These are phyloP conservation scores for Oryza glaberrima DNA, from an alignment of 176 grass and related monocot species.

Conservation along the genomic window DNA sequence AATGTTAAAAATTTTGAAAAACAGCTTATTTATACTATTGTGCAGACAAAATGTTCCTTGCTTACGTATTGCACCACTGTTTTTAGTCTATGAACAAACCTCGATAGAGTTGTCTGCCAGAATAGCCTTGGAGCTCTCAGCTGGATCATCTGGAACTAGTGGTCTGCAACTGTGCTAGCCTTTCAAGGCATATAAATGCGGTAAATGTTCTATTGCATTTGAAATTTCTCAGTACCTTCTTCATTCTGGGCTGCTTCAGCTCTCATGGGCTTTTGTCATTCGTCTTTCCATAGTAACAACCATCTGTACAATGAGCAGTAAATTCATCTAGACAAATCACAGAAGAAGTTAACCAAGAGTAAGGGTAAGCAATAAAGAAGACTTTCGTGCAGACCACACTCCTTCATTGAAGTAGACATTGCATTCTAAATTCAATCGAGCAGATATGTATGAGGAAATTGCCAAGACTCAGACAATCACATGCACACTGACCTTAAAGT, in stretches of 20 bases:
- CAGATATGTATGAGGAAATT: slow-evolving; percentile 9
- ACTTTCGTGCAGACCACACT: slow-evolving; percentile 24
- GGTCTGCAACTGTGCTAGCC: background rate
- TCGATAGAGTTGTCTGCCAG: slow-evolving; percentile 36
- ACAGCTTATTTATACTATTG: background rate
- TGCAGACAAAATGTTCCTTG: slow-evolving; percentile 10
- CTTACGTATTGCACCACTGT: slow-evolving; percentile 4
- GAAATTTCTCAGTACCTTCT: slow-evolving; percentile 28
- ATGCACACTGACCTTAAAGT: background rate
- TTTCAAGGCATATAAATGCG: slow-evolving; percentile 25
- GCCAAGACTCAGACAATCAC: background rate
- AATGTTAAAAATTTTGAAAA: slow-evolving; percentile 51
- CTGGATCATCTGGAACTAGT: slow-evolving; percentile 34
- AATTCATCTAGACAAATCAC: slow-evolving; percentile 38
- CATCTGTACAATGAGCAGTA: slow-evolving; percentile 28
- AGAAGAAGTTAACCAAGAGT: background rate
- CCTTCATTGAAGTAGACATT: slow-evolving; percentile 1
- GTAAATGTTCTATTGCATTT: slow-evolving; percentile 14
- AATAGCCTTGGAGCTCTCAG: slow-evolving; percentile 29
- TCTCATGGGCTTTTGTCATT: slow-evolving; percentile 20
- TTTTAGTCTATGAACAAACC: slow-evolving; percentile 40
- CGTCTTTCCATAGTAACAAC: slow-evolving; percentile 22
- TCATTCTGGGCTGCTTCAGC: slow-evolving; percentile 21
- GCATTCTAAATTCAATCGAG: slow-evolving; percentile 18
- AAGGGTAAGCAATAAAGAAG: slow-evolving; percentile 21